Evolutionary conservation across 2,329 filamentous ascomycete genomes (phyloP).

Genomic region (Aspergillus eucalypticola): DNA sequence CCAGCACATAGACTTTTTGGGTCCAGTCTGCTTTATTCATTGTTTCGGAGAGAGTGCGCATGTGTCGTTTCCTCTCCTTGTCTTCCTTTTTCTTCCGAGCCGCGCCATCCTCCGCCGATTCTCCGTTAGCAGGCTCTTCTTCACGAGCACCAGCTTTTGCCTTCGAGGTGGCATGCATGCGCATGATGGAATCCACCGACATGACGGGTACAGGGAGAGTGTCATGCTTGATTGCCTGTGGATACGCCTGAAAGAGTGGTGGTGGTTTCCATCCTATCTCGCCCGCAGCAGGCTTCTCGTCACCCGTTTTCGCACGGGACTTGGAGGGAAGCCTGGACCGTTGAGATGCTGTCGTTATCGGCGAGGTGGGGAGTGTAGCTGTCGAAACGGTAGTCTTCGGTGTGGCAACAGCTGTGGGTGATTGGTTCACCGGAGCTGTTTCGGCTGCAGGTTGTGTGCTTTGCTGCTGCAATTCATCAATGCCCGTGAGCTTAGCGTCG

Average conservation of each 20-base stretch:
- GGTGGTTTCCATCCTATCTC: constrained; percentile 63
- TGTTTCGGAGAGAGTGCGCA: constrained; percentile 38
- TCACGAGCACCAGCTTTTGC: constrained; percentile 22
- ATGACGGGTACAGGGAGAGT: constrained; percentile 67
- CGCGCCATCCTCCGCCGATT: constrained; percentile 23
- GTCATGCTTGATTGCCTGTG: constrained; percentile 76
- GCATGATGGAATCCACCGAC: constrained; percentile 68
- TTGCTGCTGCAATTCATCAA: constrained; percentile 32
- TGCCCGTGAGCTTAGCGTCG: constrained; percentile 34
- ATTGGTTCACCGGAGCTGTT: constrained; percentile 24
- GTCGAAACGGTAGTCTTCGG: constrained; percentile 29
- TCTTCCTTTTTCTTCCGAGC: constrained; percentile 36
- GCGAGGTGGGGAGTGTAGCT: constrained; percentile 26
- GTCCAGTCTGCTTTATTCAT: constrained; percentile 45
- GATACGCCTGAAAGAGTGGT: constrained; percentile 82
- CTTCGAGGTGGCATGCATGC: constrained; percentile 46
- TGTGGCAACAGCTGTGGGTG: constrained; percentile 28
- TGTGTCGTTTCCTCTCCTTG: constrained; percentile 36
- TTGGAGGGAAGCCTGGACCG: constrained; percentile 24
- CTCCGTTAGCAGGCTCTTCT: constrained; percentile 19
- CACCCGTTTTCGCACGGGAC: constrained; percentile 23
- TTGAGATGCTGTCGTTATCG: constrained; percentile 21
- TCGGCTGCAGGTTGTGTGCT: constrained; percentile 17
- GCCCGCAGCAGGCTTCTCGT: constrained; percentile 25
- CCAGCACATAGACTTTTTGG: constrained; percentile 49